A percentile compares a stretch with the other conserved stretches of the same genome.
Evolutionary conservation across 805 yeast species (phyloP).

Genomic region (Pichia gijzeniarum): DNA sequence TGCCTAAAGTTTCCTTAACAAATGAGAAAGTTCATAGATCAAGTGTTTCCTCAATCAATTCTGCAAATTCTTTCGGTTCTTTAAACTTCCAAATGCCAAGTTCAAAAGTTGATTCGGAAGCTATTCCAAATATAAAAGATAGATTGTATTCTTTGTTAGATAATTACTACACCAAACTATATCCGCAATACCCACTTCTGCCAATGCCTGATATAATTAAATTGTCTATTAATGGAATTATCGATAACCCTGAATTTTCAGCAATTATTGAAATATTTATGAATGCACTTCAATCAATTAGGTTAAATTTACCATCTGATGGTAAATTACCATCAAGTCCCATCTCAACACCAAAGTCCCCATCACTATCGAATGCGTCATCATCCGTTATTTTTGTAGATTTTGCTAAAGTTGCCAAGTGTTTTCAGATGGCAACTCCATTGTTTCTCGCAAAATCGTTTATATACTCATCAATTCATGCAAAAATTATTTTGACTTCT

Average conservation of each 20-base stretch:
- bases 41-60: slow-evolving; percentile 11
- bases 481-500: slow-evolving; percentile 31
- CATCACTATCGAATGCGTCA: neutral
- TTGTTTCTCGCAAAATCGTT: slow-evolving; percentile 33
- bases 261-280: slow-evolving; percentile 37
- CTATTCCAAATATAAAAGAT: neutral
- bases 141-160: slow-evolving; percentile 14
- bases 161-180: slow-evolving; percentile 39
- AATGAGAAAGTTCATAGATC: slow-evolving; percentile 23
- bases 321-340: neutral
- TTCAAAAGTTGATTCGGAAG: neutral
- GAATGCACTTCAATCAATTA: slow-evolving; percentile 28
- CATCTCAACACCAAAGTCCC: neutral
- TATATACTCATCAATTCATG: slow-evolving; percentile 24
- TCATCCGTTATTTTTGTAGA: slow-evolving; percentile 15
- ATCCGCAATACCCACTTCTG: slow-evolving; percentile 40
- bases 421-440: slow-evolving; percentile 32
- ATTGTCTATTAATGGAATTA: slow-evolving; percentile 19
- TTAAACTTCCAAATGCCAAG: neutral
- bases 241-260: slow-evolving; percentile 27
- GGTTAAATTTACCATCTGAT: neutral
- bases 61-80: neutral
- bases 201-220: slow-evolving; percentile 30
- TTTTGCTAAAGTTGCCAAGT: slow-evolving; percentile 30
- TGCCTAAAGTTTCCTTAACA: slow-evolving; percentile 18